These are phyloP conservation scores for Coemansia sp. DNA, from an alignment of 192 early-diverging fungal species.

Conservation along the genomic window DNA sequence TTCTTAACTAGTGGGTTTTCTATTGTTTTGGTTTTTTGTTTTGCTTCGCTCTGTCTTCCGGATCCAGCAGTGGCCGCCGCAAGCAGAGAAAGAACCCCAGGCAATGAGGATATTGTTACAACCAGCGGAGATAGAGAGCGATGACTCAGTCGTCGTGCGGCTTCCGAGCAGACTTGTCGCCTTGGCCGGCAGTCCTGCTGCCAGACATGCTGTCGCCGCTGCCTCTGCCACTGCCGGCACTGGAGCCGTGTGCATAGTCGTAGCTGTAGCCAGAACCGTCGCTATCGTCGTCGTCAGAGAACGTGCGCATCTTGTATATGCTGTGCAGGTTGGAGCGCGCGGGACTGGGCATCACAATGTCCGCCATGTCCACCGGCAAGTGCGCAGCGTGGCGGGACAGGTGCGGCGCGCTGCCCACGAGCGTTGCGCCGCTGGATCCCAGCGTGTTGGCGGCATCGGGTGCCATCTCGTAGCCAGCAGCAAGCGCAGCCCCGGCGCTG, in stretches of 20 bases:
- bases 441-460: slow-evolving; percentile 2
- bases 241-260: not conserved
- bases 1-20: too few species aligned
- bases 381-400: slow-evolving; percentile 1
- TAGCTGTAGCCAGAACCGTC: slow-evolving; percentile 8
- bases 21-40: too few species aligned
- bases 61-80: not conserved
- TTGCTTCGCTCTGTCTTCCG: too few species aligned
- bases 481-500: not conserved
- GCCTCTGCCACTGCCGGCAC: not conserved
- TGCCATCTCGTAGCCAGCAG: not conserved
- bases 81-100: not conserved
- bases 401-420: slow-evolving; percentile 16
- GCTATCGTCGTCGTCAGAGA: slow-evolving; percentile 8
- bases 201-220: not conserved
- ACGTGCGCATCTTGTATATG: not conserved
- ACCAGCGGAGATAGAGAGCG: not conserved
- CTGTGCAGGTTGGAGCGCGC: not conserved
- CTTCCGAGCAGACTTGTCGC: not conserved
- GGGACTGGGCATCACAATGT: slow-evolving; percentile 7
- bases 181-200: not conserved
- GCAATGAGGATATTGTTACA: not conserved
- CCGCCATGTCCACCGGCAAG: slow-evolving; percentile 30
- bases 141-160: not conserved
- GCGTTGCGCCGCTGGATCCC: slow-evolving; percentile 28